Conservation (phyloP, 2,329 filamentous ascomycete genomes). For the Hypoxylon sp. region DNA sequence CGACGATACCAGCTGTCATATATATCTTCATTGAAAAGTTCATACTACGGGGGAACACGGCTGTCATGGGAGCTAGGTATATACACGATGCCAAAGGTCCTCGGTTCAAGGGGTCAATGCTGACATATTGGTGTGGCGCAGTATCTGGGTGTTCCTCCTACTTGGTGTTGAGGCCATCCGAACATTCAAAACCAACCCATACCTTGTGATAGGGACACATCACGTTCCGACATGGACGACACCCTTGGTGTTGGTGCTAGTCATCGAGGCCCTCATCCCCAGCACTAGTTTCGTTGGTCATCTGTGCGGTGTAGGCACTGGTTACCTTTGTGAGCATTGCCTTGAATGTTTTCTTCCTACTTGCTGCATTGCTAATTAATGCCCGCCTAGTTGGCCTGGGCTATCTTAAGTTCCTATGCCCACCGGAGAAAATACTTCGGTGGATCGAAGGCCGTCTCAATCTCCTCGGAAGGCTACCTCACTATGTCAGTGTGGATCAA, state of each 20-base stretch:
- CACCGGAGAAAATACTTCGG: constrained; percentile 87
- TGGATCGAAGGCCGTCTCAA: constrained; percentile 93
- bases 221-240: constrained; percentile 94
- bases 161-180: constrained; percentile 88
- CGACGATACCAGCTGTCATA: constrained; percentile 83
- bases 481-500: constrained; percentile 95
- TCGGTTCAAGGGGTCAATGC: constrained; percentile 26
- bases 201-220: constrained; percentile 73
- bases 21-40: constrained; percentile 85
- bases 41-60: constrained; percentile 78
- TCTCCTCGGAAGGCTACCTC: constrained; percentile 84
- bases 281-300: constrained; percentile 89
- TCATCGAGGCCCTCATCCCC: constrained; percentile 83
- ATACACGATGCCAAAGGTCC: constrained; percentile 41
- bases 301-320: constrained; percentile 84
- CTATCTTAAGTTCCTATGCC: constrained; percentile 89
- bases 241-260: constrained; percentile 81
- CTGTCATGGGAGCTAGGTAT: constrained; percentile 87
- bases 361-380: constrained; percentile 42
- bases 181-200: constrained; percentile 84
- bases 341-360: neutral
- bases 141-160: constrained; percentile 93
- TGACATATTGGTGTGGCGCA: constrained; percentile 57
- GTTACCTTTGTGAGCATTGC: constrained; percentile 81
- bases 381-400: constrained; percentile 79